Percentiles rank a stretch among this genome's conserved stretches.
phyloP scores from a whole-genome alignment of 371 early-diverging fungal genomes.

The Mortierella sp. region DNA sequence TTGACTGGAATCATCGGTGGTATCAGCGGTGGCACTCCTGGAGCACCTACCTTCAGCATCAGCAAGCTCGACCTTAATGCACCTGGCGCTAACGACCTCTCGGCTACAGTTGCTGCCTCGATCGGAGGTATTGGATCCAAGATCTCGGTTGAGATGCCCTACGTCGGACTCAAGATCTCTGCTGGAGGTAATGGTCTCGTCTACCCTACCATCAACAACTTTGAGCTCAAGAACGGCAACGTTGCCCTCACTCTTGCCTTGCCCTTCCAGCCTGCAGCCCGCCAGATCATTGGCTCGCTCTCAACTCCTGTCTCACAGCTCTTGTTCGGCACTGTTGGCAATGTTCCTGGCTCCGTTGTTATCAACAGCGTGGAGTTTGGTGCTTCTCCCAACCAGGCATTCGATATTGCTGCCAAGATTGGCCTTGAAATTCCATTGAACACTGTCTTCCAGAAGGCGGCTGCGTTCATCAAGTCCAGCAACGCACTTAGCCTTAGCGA shows the following conservation, averaged over 20 bases:
- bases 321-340: slow-evolving; percentile 37
- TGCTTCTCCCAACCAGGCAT: slow-evolving; percentile 46
- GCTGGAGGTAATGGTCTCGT: slow-evolving; percentile 37
- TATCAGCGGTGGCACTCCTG: slow-evolving; percentile 12
- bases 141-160: slow-evolving; percentile 54
- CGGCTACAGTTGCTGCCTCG: slow-evolving; percentile 36
- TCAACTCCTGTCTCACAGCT: slow-evolving; percentile 43
- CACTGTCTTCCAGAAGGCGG: slow-evolving; percentile 48
- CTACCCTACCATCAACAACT: slow-evolving; percentile 47
- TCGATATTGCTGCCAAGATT: slow-evolving; percentile 48
- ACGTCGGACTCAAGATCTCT: slow-evolving; percentile 32
- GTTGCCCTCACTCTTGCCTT: slow-evolving; percentile 32
- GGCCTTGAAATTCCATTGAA: slow-evolving; percentile 34
- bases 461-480: slow-evolving; percentile 49
- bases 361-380: slow-evolving; percentile 44
- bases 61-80: slow-evolving; percentile 43
- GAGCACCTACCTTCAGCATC: slow-evolving; percentile 33
- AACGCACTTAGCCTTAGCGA: slow-evolving; percentile 43
- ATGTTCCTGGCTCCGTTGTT: slow-evolving; percentile 37
- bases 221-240: slow-evolving; percentile 51
- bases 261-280: slow-evolving; percentile 45
- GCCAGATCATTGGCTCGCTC: slow-evolving; percentile 30
- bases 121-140: slow-evolving; percentile 51
- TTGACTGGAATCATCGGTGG: slow-evolving; percentile 38
- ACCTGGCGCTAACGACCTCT: slow-evolving; percentile 41